Evolutionary conservation across 495 filamentous ascomycete genomes (phyloP).

Genomic region (Daldinia bambusicola): DNA sequence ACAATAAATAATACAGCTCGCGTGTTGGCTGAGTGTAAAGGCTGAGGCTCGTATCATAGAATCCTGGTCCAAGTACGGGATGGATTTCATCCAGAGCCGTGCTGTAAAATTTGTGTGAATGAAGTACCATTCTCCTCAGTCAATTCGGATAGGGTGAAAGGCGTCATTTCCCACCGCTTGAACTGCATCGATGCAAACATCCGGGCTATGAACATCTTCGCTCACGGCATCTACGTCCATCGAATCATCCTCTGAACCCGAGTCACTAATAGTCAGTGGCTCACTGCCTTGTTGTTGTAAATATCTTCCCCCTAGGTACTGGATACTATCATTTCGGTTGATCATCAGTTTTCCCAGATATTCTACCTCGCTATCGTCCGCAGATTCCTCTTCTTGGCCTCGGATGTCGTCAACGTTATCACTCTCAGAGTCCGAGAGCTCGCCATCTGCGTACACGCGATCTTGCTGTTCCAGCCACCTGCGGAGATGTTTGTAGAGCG

Average conservation of each 20-base stretch:
- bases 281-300: constrained; percentile 13
- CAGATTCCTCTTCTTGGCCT: neutral
- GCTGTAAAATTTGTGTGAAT: neutral
- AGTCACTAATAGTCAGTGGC: constrained; percentile 28
- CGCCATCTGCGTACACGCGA: constrained; percentile 36
- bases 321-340: constrained; percentile 11
- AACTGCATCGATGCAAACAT: constrained; percentile 10
- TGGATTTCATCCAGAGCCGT: neutral
- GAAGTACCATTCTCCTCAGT: constrained; percentile 15
- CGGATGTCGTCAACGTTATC: constrained; percentile 19
- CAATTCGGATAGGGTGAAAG: constrained; percentile 25
- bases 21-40: neutral
- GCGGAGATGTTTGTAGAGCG: constrained; percentile 68
- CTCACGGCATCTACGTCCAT: constrained; percentile 39
- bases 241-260: constrained; percentile 14
- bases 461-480: constrained; percentile 69
- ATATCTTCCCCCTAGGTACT: constrained; percentile 27
- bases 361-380: constrained; percentile 30
- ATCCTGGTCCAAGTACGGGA: neutral
- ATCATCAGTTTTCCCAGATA: constrained; percentile 30
- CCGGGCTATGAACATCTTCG: constrained; percentile 16
- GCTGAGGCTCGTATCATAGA: neutral
- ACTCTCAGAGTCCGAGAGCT: constrained; percentile 38
- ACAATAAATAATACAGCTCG: neutral
- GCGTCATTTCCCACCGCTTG: constrained; percentile 7